Evolutionary conservation across 495 filamentous ascomycete genomes (phyloP), one percentile per base, ranked within the genome.

Genomic region (Cercophora samala): DNA sequence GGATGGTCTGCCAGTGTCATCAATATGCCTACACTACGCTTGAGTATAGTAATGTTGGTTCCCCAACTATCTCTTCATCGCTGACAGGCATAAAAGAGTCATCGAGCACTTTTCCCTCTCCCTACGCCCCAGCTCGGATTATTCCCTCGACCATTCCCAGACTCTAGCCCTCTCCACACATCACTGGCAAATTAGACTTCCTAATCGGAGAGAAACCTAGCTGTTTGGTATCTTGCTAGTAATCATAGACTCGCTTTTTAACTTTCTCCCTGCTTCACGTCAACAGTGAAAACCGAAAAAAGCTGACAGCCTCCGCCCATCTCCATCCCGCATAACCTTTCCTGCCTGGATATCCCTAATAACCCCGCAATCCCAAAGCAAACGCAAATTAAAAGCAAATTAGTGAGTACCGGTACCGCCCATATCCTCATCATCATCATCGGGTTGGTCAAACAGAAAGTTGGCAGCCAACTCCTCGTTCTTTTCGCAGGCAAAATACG

Each of bases 401-500:
- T 46, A 46, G 37, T 46, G 37, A 46, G 37, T 46, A 17, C 37
- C 37, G 37, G 37, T 17, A 9, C 60, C 60, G 8, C 60, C 60
- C 58, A 65, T 62, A 53, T 76, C 70, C 6, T 75, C 71, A 17
- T 93, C 90, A 42, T 90, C 89, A 29, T 98, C 95, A 66, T 95
- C 92, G 1, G 93, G 93, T 76, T 97, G 92, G 70, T 99, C 95
- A 74, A 99, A 99, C 63, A 99, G 83, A 79, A 97, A 97, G 75
- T 99, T 99, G 32, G 95, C 95, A 3, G 95, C 93, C 46, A 98
- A 82, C 76, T 99, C 95, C 78, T 99, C 95, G 77, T 99, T 97
- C 84, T 98, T 99, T 79, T 99, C 95, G 77, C 95, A 99, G 6
- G 95, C 95, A 76, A 99, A 98, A 81, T 98, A 99, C 15, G 95